These are phyloP conservation scores for Fusarium dimerum DNA, from an alignment of 2,329 filamentous ascomycete species.

Conservation along the genomic window DNA sequence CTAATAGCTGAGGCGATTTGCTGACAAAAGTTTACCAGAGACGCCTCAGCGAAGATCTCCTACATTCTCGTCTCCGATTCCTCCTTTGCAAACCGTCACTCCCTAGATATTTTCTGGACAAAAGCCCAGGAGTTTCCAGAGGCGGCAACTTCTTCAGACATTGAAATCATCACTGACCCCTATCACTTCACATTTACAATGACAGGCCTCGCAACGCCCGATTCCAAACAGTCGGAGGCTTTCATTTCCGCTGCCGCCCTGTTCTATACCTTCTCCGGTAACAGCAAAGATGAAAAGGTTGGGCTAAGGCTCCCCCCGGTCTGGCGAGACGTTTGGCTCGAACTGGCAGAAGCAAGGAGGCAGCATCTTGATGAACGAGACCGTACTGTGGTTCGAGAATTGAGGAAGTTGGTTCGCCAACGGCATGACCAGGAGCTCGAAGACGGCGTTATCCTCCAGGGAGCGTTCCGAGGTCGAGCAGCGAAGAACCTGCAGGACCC, in stretches of 20 bases:
- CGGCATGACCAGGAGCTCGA: slow-evolving; percentile 69
- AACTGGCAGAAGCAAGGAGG: slow-evolving; percentile 73
- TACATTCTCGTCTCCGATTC: slow-evolving; percentile 73
- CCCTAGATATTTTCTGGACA: slow-evolving; percentile 75
- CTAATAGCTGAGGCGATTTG: neutral
- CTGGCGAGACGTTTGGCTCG: slow-evolving; percentile 85
- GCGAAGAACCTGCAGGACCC: slow-evolving; percentile 49
- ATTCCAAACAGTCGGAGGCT: slow-evolving; percentile 79
- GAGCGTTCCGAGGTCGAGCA: slow-evolving; percentile 69
- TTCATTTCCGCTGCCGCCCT: slow-evolving; percentile 81
- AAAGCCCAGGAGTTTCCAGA: slow-evolving; percentile 63
- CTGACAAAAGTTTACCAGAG: slow-evolving; percentile 48
- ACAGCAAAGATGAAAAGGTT: slow-evolving; percentile 82
- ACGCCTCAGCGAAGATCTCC: slow-evolving; percentile 65
- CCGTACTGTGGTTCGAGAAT: slow-evolving; percentile 64
- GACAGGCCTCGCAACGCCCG: slow-evolving; percentile 71
- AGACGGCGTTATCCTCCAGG: slow-evolving; percentile 74
- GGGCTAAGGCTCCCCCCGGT: slow-evolving; percentile 73
- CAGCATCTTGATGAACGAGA: slow-evolving; percentile 69
- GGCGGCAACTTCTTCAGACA: slow-evolving; percentile 34
- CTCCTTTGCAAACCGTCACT: slow-evolving; percentile 74
- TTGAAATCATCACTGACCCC: slow-evolving; percentile 48
- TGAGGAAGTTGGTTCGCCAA: slow-evolving; percentile 70
- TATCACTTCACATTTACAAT: slow-evolving; percentile 70
- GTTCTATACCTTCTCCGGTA: slow-evolving; percentile 78